phyloP scores from a whole-genome alignment of 2,329 filamentous ascomycete genomes.

The Fonsecaea nubica region DNA sequence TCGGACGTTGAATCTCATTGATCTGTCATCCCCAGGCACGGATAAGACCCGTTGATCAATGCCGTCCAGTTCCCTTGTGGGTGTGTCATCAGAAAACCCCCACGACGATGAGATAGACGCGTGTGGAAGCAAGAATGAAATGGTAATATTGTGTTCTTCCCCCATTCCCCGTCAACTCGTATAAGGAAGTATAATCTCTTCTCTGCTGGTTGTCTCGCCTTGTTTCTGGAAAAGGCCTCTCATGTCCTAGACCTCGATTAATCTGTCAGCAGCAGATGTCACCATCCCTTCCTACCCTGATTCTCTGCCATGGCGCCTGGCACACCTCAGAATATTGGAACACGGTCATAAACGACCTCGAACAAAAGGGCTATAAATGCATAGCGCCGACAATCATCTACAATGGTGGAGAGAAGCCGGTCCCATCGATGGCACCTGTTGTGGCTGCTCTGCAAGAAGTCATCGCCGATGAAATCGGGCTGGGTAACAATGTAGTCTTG shows the following conservation, averaged over 20 bases:
- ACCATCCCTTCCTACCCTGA: conserved; percentile 18
- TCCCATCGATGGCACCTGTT: conserved; percentile 14
- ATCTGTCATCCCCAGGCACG: background rate
- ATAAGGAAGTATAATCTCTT: background rate
- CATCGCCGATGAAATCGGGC: conserved; percentile 16
- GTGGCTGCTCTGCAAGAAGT: conserved; percentile 16
- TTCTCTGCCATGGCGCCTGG: conserved; percentile 31
- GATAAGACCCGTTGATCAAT: background rate
- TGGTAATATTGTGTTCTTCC: background rate
- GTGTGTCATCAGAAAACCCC: background rate
- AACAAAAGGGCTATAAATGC: conserved; percentile 19
- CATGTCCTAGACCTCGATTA: background rate
- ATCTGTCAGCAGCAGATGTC: background rate
- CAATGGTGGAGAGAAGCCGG: conserved; percentile 13
- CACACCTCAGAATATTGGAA: conserved; percentile 28
- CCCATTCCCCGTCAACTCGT: background rate
- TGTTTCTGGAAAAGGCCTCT: background rate
- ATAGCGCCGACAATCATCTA: conserved; percentile 19
- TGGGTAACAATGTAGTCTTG: conserved; percentile 28
- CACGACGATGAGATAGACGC: background rate
- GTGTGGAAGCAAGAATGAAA: background rate
- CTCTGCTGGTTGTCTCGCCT: background rate
- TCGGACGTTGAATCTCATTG: background rate
- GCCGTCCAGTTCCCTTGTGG: background rate
- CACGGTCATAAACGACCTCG: conserved; percentile 9